phyloP scores from a whole-genome alignment of 345 rosid species.

The Euphorbia peplus region DNA sequence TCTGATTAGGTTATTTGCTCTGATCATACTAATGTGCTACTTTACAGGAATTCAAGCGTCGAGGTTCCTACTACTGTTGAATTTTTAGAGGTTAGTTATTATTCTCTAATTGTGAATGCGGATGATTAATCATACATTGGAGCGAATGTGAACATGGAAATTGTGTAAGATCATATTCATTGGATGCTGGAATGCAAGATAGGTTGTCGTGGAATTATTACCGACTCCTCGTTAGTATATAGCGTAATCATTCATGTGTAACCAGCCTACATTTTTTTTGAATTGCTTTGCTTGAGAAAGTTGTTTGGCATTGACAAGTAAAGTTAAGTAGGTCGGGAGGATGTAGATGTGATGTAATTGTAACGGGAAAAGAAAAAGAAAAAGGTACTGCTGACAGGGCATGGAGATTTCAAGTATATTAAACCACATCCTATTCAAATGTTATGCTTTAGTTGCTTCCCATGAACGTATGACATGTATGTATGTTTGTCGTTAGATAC shows the following conservation, averaged over 20 bases:
- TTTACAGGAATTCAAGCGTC: conserved; percentile 55
- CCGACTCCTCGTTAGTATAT: not conserved
- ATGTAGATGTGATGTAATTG: not conserved
- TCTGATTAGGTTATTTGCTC: not conserved
- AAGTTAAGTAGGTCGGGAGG: not conserved
- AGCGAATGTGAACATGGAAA: not conserved
- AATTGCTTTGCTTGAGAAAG: not conserved
- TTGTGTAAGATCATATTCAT: not conserved
- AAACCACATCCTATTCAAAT: not conserved
- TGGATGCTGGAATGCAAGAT: not conserved
- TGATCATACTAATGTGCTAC: conserved; percentile 7
- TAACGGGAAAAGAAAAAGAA: not conserved
- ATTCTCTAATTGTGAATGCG: not conserved
- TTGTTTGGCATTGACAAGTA: not conserved
- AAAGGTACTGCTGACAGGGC: not conserved
- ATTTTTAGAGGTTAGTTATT: conserved; percentile 59
- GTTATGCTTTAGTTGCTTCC: not conserved
- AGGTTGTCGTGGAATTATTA: not conserved
- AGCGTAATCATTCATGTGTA: not conserved
- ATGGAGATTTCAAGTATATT: not conserved
- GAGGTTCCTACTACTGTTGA: conserved; percentile 41
- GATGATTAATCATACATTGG: not conserved
- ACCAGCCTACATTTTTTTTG: not conserved
- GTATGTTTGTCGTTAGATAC: too few relatives aligned
- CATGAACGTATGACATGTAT: not conserved